Base-by-base conservation (phyloP, 1,284 basidiomycete genomes). In the Paramarasmius palmivorus region DNA sequence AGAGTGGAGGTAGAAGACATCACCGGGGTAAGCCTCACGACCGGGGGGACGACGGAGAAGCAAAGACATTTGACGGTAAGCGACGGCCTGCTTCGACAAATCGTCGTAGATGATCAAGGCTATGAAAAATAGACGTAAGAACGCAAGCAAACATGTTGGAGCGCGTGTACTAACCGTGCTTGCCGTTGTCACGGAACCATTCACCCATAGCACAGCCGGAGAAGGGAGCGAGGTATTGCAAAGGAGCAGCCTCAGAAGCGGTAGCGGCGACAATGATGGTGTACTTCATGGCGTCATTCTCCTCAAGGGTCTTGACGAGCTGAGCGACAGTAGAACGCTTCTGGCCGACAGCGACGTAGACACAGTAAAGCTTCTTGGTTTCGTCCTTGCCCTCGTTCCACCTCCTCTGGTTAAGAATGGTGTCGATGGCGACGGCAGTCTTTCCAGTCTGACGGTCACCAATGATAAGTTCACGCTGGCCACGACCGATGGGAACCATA, bases 131-230 rank as follows among this genome's bases (percentile, higher is more conserved):
- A n/a, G n/a, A n/a, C n/a, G n/a, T n/a, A n/a, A 57, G 46, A 38
- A 38, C 17, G 40, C 53, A 12, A 67, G 58, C 15, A 55, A 19
- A 40, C 65, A 35, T 63, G 60, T 46, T 46, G 26, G 46, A 38
- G 29, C 39, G 22, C 55, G 56, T 10, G n/a, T 38, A 67, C 83
- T 52, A 65, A 88, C 88, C 86, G 65, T 91, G 90, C 77, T 93
- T 96, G 82, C 94, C 95, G 75, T 99, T 98, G 82, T 99, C 96
- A 82, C 96, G 94, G 96, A 99, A 99, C 96, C 96, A 99, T 82
- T 99, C 96, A 75, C 96, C 96, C 92, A 99, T 99, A 69, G 96
- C 95, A 77, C 93, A 96, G 63, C 96, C 96, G 67, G 96, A 96
- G 94, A 99, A 99, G 68, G 96, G 96, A 68, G 96, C 96, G 64